These are phyloP conservation scores for Stylosanthes scabra DNA, from an alignment of 331 rosid species.

Conservation along the genomic window DNA sequence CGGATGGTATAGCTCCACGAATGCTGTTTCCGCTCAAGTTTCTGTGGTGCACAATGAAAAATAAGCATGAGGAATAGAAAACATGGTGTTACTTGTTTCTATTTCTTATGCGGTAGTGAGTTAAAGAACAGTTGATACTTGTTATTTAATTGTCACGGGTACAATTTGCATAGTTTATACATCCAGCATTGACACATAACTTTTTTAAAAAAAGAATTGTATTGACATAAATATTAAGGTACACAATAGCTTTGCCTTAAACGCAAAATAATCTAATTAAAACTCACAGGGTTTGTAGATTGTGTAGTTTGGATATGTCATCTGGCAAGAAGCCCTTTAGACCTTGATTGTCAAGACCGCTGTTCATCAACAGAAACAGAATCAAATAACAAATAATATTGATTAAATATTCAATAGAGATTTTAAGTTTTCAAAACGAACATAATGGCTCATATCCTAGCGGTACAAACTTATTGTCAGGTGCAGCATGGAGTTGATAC, in stretches of 20 bases:
- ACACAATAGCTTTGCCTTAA: constrained; percentile 16
- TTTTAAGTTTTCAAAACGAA: constrained; percentile 7
- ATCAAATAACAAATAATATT: constrained; percentile 41
- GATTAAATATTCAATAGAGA: constrained; percentile 33
- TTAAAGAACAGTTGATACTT: constrained; percentile 13
- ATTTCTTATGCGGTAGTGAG: constrained; percentile 17
- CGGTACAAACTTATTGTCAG: constrained; percentile 10
- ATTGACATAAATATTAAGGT: constrained; percentile 16
- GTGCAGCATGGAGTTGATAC: constrained; percentile 22
- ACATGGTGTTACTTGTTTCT: constrained; percentile 1
- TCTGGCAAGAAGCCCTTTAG: constrained; percentile 80
- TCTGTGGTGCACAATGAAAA: constrained; percentile 50
- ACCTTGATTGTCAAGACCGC: constrained; percentile 95
- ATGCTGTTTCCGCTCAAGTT: constrained; percentile 92
- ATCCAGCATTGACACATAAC: background rate
- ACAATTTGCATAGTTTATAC: constrained; percentile 12
- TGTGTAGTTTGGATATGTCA: constrained; percentile 76
- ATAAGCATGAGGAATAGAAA: constrained; percentile 39
- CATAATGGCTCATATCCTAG: constrained; percentile 23
- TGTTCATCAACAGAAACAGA: constrained; percentile 55
- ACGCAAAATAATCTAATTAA: constrained; percentile 22
- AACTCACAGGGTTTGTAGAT: constrained; percentile 85
- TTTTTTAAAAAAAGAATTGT: background rate
- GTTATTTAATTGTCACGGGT: constrained; percentile 12
- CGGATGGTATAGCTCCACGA: constrained; percentile 80